These are phyloP conservation scores for Cladorrhinum samala DNA, from an alignment of 495 filamentous ascomycete species.

Conservation along the genomic window DNA sequence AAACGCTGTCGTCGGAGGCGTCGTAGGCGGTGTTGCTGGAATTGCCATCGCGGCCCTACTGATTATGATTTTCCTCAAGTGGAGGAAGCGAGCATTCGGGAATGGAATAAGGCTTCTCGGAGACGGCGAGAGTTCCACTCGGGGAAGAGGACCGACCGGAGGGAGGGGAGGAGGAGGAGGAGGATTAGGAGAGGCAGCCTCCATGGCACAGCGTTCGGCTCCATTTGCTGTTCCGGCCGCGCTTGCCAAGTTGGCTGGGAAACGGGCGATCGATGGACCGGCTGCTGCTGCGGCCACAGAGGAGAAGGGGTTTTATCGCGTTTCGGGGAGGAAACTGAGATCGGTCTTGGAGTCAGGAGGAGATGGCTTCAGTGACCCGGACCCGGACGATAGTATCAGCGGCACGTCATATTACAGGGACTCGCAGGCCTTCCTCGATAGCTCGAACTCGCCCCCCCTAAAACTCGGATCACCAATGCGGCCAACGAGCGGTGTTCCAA, in stretches of 20 bases:
- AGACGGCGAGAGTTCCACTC: conserved; percentile 18
- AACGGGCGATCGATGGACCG: conserved; percentile 42
- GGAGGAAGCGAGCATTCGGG: conserved; percentile 41
- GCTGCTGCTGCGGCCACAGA: conserved; percentile 33
- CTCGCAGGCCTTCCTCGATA: conserved; percentile 39
- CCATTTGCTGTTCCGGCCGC: conserved; percentile 53
- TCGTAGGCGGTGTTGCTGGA: conserved; percentile 61
- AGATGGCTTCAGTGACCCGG: conserved; percentile 62
- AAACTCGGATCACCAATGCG: conserved; percentile 44
- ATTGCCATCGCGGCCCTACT: conserved; percentile 52
- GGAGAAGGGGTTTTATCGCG: conserved; percentile 44
- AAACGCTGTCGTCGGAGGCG: conserved; percentile 53
- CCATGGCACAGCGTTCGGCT: conserved; percentile 48
- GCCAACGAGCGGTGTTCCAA: conserved; percentile 39
- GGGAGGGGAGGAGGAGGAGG: conserved; percentile 17
- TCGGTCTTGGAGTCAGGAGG: conserved; percentile 64
- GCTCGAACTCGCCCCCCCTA: conserved; percentile 20
- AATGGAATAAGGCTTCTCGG: conserved; percentile 26
- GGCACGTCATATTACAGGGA: conserved; percentile 45
- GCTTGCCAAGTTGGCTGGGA: conserved; percentile 42
- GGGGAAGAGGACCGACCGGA: conserved; percentile 12
- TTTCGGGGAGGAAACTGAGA: conserved; percentile 67
- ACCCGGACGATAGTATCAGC: conserved; percentile 42
- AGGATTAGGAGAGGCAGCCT: not conserved
- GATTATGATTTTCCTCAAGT: conserved; percentile 49